Conservation (phyloP, 306 rosid genomes). For the Arachis stenosperma region DNA sequence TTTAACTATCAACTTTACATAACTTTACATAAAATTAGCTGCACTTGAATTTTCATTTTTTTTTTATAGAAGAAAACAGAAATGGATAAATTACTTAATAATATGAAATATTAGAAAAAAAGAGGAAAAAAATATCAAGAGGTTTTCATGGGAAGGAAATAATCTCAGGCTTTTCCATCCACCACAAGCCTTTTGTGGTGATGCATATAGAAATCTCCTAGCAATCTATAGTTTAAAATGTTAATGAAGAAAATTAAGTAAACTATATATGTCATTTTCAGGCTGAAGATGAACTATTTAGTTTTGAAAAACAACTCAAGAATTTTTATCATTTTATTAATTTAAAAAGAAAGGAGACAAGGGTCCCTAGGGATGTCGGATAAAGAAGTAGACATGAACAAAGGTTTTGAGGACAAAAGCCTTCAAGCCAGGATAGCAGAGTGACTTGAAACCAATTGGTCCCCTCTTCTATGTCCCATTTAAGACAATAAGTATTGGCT, state of each 20-base stretch:
- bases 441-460: slow-evolving; percentile 76
- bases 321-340: slow-evolving; percentile 4
- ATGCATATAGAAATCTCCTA: slow-evolving; percentile 39
- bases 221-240: slow-evolving; percentile 17
- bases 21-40: too few relatives aligned
- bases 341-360: slow-evolving; percentile 57
- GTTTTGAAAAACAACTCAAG: slow-evolving; percentile 5
- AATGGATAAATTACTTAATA: slow-evolving; percentile 41
- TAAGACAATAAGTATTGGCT: slow-evolving; percentile 57
- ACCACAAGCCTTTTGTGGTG: slow-evolving; percentile 51
- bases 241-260: neutral
- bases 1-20: too few relatives aligned
- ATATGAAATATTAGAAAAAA: slow-evolving; percentile 32
- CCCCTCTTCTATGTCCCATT: slow-evolving; percentile 68
- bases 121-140: slow-evolving; percentile 44
- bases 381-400: slow-evolving; percentile 66
- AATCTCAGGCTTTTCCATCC: slow-evolving; percentile 57
- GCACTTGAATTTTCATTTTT: too few relatives aligned
- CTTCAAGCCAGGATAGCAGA: slow-evolving; percentile 62
- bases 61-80: slow-evolving; percentile 26
- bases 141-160: slow-evolving; percentile 54
- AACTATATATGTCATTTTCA: slow-evolving; percentile 49
- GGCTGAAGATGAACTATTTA: slow-evolving; percentile 40
- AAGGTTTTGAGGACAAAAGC: slow-evolving; percentile 64
- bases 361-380: slow-evolving; percentile 71